Evolutionary conservation across 495 filamentous ascomycete genomes (phyloP), one percentile per base, ranked within the genome.

Genomic region (Elaphomyces granulatus): DNA sequence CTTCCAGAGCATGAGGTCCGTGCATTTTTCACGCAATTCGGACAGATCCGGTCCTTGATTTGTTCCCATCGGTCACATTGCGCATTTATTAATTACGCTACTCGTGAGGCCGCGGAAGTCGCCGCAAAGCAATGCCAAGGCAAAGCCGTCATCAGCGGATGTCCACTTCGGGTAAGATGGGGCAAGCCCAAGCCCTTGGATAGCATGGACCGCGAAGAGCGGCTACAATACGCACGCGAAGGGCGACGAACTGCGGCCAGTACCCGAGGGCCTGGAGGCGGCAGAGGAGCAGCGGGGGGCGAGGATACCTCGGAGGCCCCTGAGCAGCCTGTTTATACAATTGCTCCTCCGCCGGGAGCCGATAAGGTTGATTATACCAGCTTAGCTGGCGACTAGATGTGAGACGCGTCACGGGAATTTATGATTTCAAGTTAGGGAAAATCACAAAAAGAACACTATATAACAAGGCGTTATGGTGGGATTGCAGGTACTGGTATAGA

Each of bases 41-140:
- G 90, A 36, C 75, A 79, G 48, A 75, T 98, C 38, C 83, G 87
- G 40, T 90, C 83, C 2, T 54, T 98, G 15, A 78, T 96, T 35
- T 94, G 92, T 58, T 92, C 87, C 9, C 90, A 98, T 58, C 88
- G 93, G 58, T 83, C 90, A 6, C 92, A 95, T 52, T 94, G 84
- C 50, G 90, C 92, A 0, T 98, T 94, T 50, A 72, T 98, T 59
- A 98, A 96, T 62, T 98, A 82, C 55, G 71, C 81, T 39, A 81
- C 74, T 18, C 77, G 92, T 38, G 74, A 82, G 32, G 77, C 70
- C 2, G 90, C 90, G 8, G 90, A 96, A 58, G 75, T 67, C 17
- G 90, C 90, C 0, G 81, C 92, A 0, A 73, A 72, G 38, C 77
- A 81, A 20, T 88, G 83, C 50, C 81, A 94, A 57, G 90, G 92